A percentile compares a stretch with the other conserved stretches of the same genome.
These are phyloP conservation scores for Tremellales sp. DNA, from an alignment of 1,284 basidiomycete genomes.

Conservation along the genomic window DNA sequence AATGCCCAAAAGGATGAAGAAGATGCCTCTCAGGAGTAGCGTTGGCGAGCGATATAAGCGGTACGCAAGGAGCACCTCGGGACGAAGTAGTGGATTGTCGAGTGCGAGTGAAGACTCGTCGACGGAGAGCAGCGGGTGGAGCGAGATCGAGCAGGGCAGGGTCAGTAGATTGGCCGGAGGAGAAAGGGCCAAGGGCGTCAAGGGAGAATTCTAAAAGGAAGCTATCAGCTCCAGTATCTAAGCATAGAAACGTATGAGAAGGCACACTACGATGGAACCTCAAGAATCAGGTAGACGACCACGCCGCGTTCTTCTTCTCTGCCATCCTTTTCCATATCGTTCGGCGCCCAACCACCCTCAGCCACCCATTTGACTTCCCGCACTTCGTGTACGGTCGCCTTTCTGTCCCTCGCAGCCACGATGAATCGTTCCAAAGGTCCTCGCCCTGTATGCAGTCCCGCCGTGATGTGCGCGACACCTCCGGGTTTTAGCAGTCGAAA, in stretches of 20 bases:
- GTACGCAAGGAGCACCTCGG: constrained; percentile 12
- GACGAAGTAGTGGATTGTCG: too few relatives aligned
- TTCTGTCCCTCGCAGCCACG: constrained; percentile 15
- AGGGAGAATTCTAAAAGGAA: too few relatives aligned
- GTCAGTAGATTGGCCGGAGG: constrained; percentile 13
- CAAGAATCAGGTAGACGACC: constrained; percentile 43
- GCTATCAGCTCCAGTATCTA: too few relatives aligned
- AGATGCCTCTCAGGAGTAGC: constrained; percentile 2
- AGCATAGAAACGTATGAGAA: too few relatives aligned
- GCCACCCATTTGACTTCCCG: constrained; percentile 30
- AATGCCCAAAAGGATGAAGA: too few relatives aligned
- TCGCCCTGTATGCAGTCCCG: constrained; percentile 45
- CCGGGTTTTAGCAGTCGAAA: constrained; percentile 22
- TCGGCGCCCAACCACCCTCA: constrained; percentile 32
- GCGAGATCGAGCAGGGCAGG: constrained; percentile 2
- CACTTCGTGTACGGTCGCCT: constrained; percentile 14
- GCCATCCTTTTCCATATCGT: constrained; percentile 2
- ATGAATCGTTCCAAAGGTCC: constrained; percentile 42
- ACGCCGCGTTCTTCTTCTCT: constrained; percentile 42
- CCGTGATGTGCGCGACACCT: constrained; percentile 39
- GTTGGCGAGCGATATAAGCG: constrained; percentile 19
- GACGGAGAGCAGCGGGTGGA: constrained; percentile 6
- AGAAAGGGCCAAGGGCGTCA: constrained; percentile 14
- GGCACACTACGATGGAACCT: too few relatives aligned
- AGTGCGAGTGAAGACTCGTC: constrained; percentile 1